Base-by-base conservation (phyloP, 169 alveolate species). In the Cryptosporidium andersoni region DNA sequence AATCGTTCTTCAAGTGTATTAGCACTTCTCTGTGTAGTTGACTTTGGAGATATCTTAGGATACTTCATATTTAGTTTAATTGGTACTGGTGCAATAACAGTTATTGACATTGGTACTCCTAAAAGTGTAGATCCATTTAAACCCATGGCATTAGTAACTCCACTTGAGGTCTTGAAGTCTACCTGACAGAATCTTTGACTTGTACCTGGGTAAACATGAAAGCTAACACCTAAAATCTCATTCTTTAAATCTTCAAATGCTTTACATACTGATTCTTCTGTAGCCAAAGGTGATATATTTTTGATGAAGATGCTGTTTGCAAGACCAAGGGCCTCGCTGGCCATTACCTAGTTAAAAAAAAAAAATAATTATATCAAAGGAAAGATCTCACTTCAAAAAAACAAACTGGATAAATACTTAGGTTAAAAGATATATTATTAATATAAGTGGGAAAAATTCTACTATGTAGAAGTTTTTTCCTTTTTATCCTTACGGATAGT, bases 51-150 rank as follows among this genome's bases (percentile, higher is more conserved):
- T 25, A 25, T 25, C 25, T 25, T 25, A 0, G 25, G 25, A 25
- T 25, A 25, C 0, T 25, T 25, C 25, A 25, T 25, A 25, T 25
- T 34, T 34, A 58, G 55, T 8, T 49, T 43, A 34, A 66, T 66
- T 52, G 51, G 64, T 58, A 60, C 25, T 42, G 85, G 85, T 14
- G 85, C 74, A 2, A 74, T 16, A 25, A 74, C 85, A 45, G 85
- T 74, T 11, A 74, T 74, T 4, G 66, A 60, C 85, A 74, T 74
- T 11, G 85, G 85, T n/a, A 74, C 85, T 7, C 85, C 85, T 11
- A 74, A 63, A 11, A 74, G 45, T 12, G 85, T 74, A 14, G 85
- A 74, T 2, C 85, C 85, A 49, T 74, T 74, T 36, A 47, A 74
- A 11, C 74, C 62, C 4, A 62, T 45, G 4, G 74, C 60, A 36